Evolutionary conservation across 495 filamentous ascomycete species (phyloP), one percentile per base, ranked within the genome.

Genomic region (Annulohypoxylon moriforme): DNA sequence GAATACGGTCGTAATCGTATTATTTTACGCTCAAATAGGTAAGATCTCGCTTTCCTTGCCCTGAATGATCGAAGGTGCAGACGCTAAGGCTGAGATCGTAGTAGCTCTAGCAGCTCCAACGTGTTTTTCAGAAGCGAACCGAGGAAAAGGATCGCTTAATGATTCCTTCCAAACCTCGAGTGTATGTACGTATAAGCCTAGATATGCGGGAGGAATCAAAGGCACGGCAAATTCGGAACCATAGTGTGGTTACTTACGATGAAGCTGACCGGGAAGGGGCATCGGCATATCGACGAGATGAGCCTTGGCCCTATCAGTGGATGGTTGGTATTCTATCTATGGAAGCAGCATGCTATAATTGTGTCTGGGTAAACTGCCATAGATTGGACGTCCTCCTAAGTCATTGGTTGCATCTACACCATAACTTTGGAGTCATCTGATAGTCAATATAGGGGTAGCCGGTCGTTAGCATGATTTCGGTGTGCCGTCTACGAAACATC

Each of bases 221-320:
- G 66, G 66, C 71, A 69, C 71, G 42, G 66, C 56, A 69, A 25
- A 49, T n/a, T 53, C 18, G 27, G 42, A 25, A 33, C 25, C 38
- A 11, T 57, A 42, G 65, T 61, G 53, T 68, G 46, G 64, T 56
- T 53, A 60, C 59, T 47, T 31, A 13, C 27, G 14, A 68, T 34
- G 29, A 63, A 38, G 53, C 60, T 60, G 46, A 55, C 64, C 13
- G 8, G 59, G 64, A 68, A 47, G 64, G 64, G 64, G 69, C 13
- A 25, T 59, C 44, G 59, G 63, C 69, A 72, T 60, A 55, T 67
- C n/a, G 46, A 27, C 52, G 44, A 33, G 50, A 63, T 16, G 60
- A 52, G 46, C 24, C 24, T 52, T 46, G 5, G 59, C 57, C 59
- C 38, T 34, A 57, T 55, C 47, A 55, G 46, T 24, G 16, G 47